Evolutionary conservation across 306 rosid genomes (phyloP).

Genomic region (Glycine soja): DNA sequence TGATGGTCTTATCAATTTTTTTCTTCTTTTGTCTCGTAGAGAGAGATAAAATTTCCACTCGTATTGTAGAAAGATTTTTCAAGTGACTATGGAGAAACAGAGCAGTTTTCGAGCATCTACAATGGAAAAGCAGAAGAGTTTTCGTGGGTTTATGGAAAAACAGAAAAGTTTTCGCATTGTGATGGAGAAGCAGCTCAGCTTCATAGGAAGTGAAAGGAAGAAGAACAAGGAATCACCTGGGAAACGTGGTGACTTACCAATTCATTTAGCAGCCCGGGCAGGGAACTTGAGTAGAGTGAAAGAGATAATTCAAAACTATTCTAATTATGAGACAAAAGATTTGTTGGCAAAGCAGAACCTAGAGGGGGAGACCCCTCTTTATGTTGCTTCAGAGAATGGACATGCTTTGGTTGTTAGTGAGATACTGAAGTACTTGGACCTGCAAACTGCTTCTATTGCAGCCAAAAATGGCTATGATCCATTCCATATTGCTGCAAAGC

Average conservation of each 20-base stretch:
- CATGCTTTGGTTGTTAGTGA: conserved; percentile 70
- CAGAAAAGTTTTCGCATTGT: conserved; percentile 57
- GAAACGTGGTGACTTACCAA: conserved; percentile 59
- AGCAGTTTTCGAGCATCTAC: conserved; percentile 43
- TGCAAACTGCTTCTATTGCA: conserved; percentile 74
- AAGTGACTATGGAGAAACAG: conserved; percentile 52
- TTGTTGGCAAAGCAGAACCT: conserved; percentile 75
- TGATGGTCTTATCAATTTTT: conserved; percentile 17
- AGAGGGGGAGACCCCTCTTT: conserved; percentile 95
- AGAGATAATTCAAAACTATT: conserved; percentile 68
- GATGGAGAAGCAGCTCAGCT: conserved; percentile 63
- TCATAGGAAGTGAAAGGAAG: conserved; percentile 54
- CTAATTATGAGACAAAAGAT: conserved; percentile 53
- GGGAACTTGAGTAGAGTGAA: conserved; percentile 66
- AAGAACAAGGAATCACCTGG: conserved; percentile 67
- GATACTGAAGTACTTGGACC: conserved; percentile 80
- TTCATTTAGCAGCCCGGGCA: conserved; percentile 86
- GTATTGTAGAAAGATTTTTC: conserved; percentile 17
- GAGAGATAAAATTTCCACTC: conserved; percentile 17
- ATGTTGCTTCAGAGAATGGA: conserved; percentile 86
- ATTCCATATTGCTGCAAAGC: conserved; percentile 87
- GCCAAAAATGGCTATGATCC: conserved; percentile 92
- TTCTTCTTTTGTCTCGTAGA: neutral
- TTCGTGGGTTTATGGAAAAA: conserved; percentile 85
- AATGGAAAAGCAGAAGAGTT: conserved; percentile 85